Percentiles rank a stretch among this genome's conserved stretches.
phyloP scores from a whole-genome alignment of 148 eudicot species.

The Camellia lanceoleosa region DNA sequence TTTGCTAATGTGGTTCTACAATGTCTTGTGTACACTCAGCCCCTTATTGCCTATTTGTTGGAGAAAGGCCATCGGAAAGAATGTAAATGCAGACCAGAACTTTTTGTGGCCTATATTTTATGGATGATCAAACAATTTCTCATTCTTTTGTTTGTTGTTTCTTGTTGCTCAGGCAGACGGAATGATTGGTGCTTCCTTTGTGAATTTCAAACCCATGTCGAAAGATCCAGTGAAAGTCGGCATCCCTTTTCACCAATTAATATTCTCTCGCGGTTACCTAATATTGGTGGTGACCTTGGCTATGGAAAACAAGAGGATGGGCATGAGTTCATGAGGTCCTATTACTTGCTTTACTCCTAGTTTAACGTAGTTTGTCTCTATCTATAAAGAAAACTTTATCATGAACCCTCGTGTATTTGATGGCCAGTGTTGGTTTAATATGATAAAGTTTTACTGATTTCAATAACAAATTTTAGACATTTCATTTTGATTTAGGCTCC shows the following conservation, averaged over 20 bases:
- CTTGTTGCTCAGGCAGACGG: constrained; percentile 52
- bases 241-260: constrained; percentile 83
- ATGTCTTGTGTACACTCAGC: constrained; percentile 81
- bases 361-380: neutral
- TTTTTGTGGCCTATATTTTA: neutral
- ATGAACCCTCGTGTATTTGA: neutral
- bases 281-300: constrained; percentile 91
- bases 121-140: neutral
- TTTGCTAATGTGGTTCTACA: constrained; percentile 93
- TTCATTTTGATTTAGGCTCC: neutral
- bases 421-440: neutral
- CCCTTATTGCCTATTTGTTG: constrained; percentile 79
- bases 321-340: constrained; percentile 94
- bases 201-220: constrained; percentile 72
- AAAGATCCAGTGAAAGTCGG: constrained; percentile 53
- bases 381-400: too few relatives aligned
- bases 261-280: constrained; percentile 81
- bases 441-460: neutral
- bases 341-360: neutral
- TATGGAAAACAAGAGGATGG: constrained; percentile 95
- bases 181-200: constrained; percentile 93
- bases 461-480: neutral
- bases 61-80: constrained; percentile 69
- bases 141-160: constrained; percentile 13
- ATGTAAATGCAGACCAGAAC: constrained; percentile 44